These are phyloP conservation scores for Collybiopsis luxurians DNA, from an alignment of 768 basidiomycete species.

Conservation along the genomic window DNA sequence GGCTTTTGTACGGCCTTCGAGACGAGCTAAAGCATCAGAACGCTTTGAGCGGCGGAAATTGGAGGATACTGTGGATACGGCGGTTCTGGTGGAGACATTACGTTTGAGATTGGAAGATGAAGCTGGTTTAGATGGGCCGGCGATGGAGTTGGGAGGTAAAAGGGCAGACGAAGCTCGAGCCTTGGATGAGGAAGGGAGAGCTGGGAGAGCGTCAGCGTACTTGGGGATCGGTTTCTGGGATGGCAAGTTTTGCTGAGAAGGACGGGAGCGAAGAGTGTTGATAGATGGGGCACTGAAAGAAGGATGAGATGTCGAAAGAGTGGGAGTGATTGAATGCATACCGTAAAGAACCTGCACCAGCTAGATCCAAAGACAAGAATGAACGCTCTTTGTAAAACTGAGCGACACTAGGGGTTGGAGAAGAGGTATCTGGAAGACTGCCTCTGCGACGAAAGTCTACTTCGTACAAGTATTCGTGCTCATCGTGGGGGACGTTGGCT, in stretches of 20 bases:
- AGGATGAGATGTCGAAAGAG: slow-evolving; percentile 2
- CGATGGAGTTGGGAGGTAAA: not conserved
- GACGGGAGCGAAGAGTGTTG: slow-evolving; percentile 46
- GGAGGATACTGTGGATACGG: slow-evolving; percentile 4
- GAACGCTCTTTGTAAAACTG: slow-evolving; percentile 50
- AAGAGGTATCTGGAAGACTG: slow-evolving; percentile 39
- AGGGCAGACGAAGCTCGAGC: slow-evolving; percentile 1
- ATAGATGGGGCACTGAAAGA: slow-evolving; percentile 17
- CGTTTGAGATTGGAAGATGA: not conserved
- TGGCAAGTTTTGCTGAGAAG: slow-evolving; percentile 44
- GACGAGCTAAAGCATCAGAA: slow-evolving; percentile 5
- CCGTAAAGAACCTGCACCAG: slow-evolving; percentile 45
- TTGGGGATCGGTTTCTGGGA: slow-evolving; percentile 1
- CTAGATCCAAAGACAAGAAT: slow-evolving; percentile 69
- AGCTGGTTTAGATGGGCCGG: not conserved
- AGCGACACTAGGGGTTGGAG: slow-evolving; percentile 32
- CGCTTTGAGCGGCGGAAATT: slow-evolving; percentile 3
- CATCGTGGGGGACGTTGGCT: not conserved
- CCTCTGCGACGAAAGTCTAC: slow-evolving; percentile 24
- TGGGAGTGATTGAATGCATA: slow-evolving; percentile 3
- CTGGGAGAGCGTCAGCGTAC: not conserved
- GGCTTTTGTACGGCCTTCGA: not conserved
- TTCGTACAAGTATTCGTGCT: not conserved
- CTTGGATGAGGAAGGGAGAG: not conserved
- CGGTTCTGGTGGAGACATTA: not conserved